Evolutionary conservation across 331 rosid genomes (phyloP), one percentile per base, ranked within the genome.

Genomic region (Pyrus hybrid): DNA sequence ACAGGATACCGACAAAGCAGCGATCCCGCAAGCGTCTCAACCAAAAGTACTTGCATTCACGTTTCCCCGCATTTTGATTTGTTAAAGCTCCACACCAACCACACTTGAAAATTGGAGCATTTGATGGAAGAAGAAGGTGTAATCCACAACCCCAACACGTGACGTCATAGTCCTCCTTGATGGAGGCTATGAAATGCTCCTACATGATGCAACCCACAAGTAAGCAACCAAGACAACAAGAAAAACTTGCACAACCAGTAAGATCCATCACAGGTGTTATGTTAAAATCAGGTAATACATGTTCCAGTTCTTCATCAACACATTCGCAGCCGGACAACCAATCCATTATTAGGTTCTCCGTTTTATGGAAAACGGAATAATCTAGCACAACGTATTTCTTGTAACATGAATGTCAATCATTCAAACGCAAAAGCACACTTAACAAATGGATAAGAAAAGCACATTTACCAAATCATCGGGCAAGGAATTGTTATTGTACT

Each of bases 61-160:
- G 76, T 84, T 89, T 86, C 78, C 65, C 41, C 35, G 72, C 79
- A 77, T 83, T 87, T 30, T 83, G 86, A 81, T 86, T 81, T 13
- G 96, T 93, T 76, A 93, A 79, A 54, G 98, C 96, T 77, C 98
- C 98, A 81, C 98, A 93, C 97, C 98, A 93, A 75, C 97, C 98
- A 79, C 98, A 93, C 79, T 93, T 93, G 89, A 87, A 91, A 67
- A 84, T 63, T 43, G 92, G 76, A 43, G 93, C 78, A 68, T 72
- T 51, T 22, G 91, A 79, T 43, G 93, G 91, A 78, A 86, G 85
- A 79, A 89, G 77, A 78, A 88, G 93, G 66, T 76, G 86, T 68
- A 89, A 75, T 73, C 98, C 98, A 80, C 98, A 93, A 64, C 96
- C 98, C 98, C 98, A 93, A 79, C 98, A 93, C 10, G 80, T 87